Evolutionary conservation across 2,329 filamentous ascomycete genomes (phyloP).

Genomic region (Alternaria metachromatica): DNA sequence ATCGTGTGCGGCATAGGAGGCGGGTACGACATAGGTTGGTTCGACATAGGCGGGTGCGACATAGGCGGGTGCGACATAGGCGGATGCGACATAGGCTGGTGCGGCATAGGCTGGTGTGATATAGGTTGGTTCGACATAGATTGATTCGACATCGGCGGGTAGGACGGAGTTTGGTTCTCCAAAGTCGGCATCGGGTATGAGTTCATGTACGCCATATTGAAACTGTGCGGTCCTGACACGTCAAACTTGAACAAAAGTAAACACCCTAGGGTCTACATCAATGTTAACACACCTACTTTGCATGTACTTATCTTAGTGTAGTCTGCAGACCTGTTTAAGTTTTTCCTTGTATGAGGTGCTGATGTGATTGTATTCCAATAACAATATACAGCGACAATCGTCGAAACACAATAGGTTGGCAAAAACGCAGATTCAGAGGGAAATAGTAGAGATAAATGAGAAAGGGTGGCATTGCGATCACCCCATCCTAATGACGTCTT

Average conservation of each 20-base stretch:
- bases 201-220: background rate
- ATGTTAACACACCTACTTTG: no score
- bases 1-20: background rate
- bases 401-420: background rate
- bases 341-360: no score
- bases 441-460: background rate
- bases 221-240: background rate
- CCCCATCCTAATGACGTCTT: background rate
- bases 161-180: background rate
- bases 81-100: background rate
- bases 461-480: background rate
- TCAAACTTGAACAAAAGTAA: no score
- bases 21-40: background rate
- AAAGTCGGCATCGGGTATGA: background rate
- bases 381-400: fast-evolving
- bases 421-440: background rate
- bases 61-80: background rate
- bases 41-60: background rate
- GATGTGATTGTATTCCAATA: background rate
- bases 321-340: no score
- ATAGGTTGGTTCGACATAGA: no score
- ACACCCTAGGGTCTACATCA: no score
- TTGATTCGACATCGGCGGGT: background rate
- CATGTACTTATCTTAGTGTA: no score
- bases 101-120: no score